Conservation (phyloP, 441 rosid genomes). For the Populus hybrid region DNA sequence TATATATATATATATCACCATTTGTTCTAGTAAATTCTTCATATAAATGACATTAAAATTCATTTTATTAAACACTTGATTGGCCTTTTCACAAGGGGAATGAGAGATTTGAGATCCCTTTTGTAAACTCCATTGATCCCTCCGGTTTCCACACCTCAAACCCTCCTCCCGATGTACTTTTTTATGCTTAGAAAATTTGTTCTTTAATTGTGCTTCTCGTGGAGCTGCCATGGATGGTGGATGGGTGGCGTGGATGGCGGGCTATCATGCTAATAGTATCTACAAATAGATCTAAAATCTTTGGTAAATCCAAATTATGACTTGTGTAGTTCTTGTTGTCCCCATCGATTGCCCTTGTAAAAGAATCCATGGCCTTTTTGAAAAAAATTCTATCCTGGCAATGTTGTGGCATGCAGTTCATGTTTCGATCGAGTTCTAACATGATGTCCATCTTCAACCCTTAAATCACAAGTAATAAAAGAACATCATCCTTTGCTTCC, state of each 20-base stretch:
- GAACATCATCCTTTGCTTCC: background rate
- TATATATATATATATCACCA: too few relatives aligned
- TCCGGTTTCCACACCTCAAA: background rate
- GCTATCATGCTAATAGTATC: background rate
- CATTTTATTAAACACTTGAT: too few relatives aligned
- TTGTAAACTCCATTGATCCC: background rate
- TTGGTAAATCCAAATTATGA: background rate
- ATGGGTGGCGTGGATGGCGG: conserved; percentile 7
- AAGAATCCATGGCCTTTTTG: background rate
- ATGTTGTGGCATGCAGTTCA: background rate
- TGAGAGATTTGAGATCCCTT: background rate
- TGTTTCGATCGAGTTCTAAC: background rate
- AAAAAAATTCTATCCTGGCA: too few relatives aligned
- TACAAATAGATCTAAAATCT: background rate
- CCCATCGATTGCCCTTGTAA: background rate
- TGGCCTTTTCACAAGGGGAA: too few relatives aligned
- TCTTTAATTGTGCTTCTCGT: background rate
- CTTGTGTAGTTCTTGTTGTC: background rate
- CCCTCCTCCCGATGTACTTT: background rate
- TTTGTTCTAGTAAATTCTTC: too few relatives aligned
- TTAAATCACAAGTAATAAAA: background rate
- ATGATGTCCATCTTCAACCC: background rate
- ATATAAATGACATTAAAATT: too few relatives aligned
- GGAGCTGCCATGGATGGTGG: background rate
- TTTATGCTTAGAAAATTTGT: background rate